Evolutionary conservation across 2,329 filamentous ascomycete genomes (phyloP).

Genomic region (Cryoendolithus antarcticus): DNA sequence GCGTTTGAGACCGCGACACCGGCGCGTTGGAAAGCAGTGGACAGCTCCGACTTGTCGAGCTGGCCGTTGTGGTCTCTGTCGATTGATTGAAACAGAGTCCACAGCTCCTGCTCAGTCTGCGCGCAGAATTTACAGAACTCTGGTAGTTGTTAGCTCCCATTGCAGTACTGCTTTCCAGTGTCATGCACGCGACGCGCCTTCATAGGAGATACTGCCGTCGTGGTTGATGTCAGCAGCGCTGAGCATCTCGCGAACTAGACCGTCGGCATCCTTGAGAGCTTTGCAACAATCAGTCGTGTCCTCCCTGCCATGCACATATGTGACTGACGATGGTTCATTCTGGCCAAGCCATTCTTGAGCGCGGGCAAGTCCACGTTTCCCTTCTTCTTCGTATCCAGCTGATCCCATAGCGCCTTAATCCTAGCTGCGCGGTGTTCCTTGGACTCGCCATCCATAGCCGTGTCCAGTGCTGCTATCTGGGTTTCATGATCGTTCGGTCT

Average conservation of each 20-base stretch:
- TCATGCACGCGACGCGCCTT: slow-evolving; percentile 43
- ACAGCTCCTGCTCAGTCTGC: slow-evolving; percentile 73
- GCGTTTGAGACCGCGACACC: slow-evolving; percentile 67
- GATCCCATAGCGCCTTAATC: slow-evolving; percentile 71
- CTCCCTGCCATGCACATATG: slow-evolving; percentile 12
- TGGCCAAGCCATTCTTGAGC: slow-evolving; percentile 70
- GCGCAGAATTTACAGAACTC: slow-evolving; percentile 87
- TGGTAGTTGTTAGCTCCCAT: slow-evolving; percentile 25
- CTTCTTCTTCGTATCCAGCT: slow-evolving; percentile 62
- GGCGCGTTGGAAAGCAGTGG: slow-evolving; percentile 61
- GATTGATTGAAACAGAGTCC: slow-evolving; percentile 70
- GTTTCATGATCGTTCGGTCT: slow-evolving; percentile 9
- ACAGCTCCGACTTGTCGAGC: slow-evolving; percentile 76
- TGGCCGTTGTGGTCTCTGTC: slow-evolving; percentile 76
- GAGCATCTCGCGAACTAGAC: slow-evolving; percentile 69
- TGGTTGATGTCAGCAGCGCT: slow-evolving; percentile 71
- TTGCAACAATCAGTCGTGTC: slow-evolving; percentile 11
- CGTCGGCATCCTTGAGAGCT: slow-evolving; percentile 84
- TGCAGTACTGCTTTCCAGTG: neutral
- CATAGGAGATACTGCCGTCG: slow-evolving; percentile 82
- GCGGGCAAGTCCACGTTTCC: slow-evolving; percentile 76
- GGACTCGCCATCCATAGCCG: slow-evolving; percentile 57
- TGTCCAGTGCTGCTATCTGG: slow-evolving; percentile 11
- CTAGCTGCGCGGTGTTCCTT: slow-evolving; percentile 68
- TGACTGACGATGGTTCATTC: slow-evolving; percentile 78